These are phyloP conservation scores for Viridothelium virens DNA, from an alignment of 495 filamentous ascomycete species.

Conservation along the genomic window DNA sequence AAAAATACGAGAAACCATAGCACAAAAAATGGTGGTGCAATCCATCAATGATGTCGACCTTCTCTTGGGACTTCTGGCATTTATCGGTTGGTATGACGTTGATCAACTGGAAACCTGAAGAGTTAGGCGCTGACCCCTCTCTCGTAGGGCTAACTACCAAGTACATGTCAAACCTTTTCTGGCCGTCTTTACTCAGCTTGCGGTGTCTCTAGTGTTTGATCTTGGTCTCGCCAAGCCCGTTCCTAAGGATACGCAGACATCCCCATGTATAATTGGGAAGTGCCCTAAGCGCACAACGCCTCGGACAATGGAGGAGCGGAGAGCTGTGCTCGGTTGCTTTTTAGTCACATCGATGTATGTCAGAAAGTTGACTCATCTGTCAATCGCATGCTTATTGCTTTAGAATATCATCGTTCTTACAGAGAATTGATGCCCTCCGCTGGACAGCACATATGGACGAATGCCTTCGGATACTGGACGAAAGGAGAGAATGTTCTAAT, in stretches of 20 bases:
- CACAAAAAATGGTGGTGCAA: slow-evolving; percentile 44
- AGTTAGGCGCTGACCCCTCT: slow-evolving; percentile 14
- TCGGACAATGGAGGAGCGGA: slow-evolving; percentile 46
- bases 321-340: slow-evolving; percentile 49
- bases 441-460: slow-evolving; percentile 51
- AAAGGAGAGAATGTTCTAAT: slow-evolving; percentile 41
- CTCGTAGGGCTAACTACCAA: slow-evolving; percentile 19
- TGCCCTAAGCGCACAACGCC: slow-evolving; percentile 26
- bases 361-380: neutral
- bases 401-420: slow-evolving; percentile 31
- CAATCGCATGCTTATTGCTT: neutral
- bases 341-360: slow-evolving; percentile 11
- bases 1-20: neutral
- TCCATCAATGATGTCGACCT: slow-evolving; percentile 47
- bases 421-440: slow-evolving; percentile 41
- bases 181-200: slow-evolving; percentile 42
- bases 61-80: slow-evolving; percentile 46
- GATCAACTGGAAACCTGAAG: slow-evolving; percentile 20
- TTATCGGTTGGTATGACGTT: slow-evolving; percentile 39
- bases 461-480: slow-evolving; percentile 39
- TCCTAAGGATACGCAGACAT: neutral
- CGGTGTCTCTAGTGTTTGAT: slow-evolving; percentile 47
- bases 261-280: slow-evolving; percentile 12
- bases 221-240: neutral
- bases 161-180: slow-evolving; percentile 32